Evolutionary conservation across 805 yeast species (phyloP), one percentile per base, ranked within the genome.

Genomic region (Brettanomyces nanus): DNA sequence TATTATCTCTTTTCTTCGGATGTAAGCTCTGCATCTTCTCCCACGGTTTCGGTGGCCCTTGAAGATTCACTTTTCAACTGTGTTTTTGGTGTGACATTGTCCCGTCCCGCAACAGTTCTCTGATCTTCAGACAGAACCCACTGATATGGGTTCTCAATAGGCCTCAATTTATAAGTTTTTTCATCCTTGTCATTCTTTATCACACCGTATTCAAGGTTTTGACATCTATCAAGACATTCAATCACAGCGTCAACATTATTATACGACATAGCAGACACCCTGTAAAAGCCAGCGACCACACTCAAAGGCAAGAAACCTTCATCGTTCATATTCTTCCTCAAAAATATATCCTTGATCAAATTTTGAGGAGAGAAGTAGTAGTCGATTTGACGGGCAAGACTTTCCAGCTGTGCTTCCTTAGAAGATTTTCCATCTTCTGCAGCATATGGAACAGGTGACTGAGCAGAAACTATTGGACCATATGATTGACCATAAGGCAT

Each of bases 281-380:
- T 75, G 65, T 81, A 77, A 60, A 87, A 87, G 42, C 69, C 65
- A 42, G 85, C 76, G 45, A 86, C 69, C 40, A 75, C 68, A 5
- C 59, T 53, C 41, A 86, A 59, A 25, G 79, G 75, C 38, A 87
- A 70, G 69, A 80, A 79, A 19, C 96, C 96, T 42, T 75, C 68
- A 33, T 71, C 51, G 59, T 80, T 75, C 94, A 90, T 84, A 52
- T 83, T 84, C 46, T 76, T 73, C 61, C 95, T 77, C 61, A 92
- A 69, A 56, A 64, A 90, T 36, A 80, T 65, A 63, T 92, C 98
- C 62, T 86, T 84, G 49, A 81, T 68, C 61, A 92, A 69, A 61
- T 92, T 92, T 51, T 86, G 95, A 36, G 79, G 68, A 22, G 94
- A 80, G 64, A 92, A 84, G 61, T 92, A 92, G 67, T 92, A 92